Base-by-base conservation (phyloP, 352 stramenopile species). In the Pilasporangium apinafurcum region DNA sequence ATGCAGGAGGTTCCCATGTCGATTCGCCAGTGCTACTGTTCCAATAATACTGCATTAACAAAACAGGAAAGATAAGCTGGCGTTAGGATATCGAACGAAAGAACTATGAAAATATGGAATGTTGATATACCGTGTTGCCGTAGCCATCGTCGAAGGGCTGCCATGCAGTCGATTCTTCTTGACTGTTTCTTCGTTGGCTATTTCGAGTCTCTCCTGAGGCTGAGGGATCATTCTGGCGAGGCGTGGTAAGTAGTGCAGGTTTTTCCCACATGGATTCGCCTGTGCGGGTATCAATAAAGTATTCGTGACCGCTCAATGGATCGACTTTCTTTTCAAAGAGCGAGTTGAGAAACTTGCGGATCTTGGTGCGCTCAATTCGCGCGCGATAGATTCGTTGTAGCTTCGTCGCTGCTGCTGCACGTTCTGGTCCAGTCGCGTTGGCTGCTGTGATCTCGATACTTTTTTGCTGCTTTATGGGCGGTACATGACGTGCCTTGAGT, bases 381-480 rank as follows among this genome's bases (percentile, higher is more conserved):
- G 72, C 72, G 33, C 75, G 69, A 37, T 86, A 88, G 31, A 84
- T 84, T 8, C 72, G 72, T 35, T 88, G 75, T 21, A 88, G 55
- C 20, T 81, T 84, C 18, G 51, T 75, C n/a, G 65, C 75, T 0
- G 75, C 72, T 1, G 59, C 62, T 2, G 65, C 62, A 6, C 75
- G 75, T 49, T 88, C 75, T 0, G 75, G 69, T 9, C 75, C 75
- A 0, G 75, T 86, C 8, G 75, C 75, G 27, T 88, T 88, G 14
- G 48, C 53, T 0, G 69, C 70, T 9, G 70, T 80, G 27, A 53
- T 48, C 17, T 65, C 52, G 31, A 69, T 66, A 14, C 56, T 33
- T 2, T 43, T 30, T 18, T 37, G 17, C 24, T 53, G 39, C 2
- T 21, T 9, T 17, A 42, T 50, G 17, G 36, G 46, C 14, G 33